Evolutionary conservation across 2,329 filamentous ascomycete species (phyloP).

Genomic region (Cryphonectria parasitica): DNA sequence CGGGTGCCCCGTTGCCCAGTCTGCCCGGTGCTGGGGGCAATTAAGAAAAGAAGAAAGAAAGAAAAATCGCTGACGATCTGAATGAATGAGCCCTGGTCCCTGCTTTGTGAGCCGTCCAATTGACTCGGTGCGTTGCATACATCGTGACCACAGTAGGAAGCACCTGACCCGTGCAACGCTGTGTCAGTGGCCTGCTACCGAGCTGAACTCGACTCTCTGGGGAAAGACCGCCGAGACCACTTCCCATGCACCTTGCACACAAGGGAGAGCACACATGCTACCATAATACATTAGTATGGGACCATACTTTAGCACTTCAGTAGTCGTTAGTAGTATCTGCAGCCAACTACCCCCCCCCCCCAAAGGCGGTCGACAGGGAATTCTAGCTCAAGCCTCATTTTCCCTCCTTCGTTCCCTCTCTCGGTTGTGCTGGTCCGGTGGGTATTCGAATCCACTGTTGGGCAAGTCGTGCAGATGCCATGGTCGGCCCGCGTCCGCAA

Average conservation of each 20-base stretch:
- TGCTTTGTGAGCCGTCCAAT: constrained; percentile 24
- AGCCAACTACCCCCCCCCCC: constrained; percentile 12
- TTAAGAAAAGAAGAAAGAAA: background rate
- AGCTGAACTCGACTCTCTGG: constrained; percentile 20
- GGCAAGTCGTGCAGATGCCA: constrained; percentile 29
- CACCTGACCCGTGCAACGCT: constrained; percentile 28
- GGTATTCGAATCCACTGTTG: constrained; percentile 22
- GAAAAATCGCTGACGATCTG: constrained; percentile 18
- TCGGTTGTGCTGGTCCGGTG: background rate
- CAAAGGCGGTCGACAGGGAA: constrained; percentile 18
- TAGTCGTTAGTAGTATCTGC: constrained; percentile 15
- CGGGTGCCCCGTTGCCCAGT: constrained; percentile 11
- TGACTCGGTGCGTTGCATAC: constrained; percentile 20
- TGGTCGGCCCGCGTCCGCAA: constrained; percentile 28
- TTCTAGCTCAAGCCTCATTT: constrained; percentile 25
- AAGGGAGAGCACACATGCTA: background rate
- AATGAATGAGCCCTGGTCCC: constrained; percentile 17
- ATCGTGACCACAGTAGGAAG: constrained; percentile 28
- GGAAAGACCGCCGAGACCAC: constrained; percentile 21
- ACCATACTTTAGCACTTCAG: background rate
- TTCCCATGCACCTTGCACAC: constrained; percentile 8
- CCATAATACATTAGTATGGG: background rate
- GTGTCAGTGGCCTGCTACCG: constrained; percentile 19
- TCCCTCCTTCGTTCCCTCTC: background rate
- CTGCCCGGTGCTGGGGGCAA: background rate